Evolutionary conservation across 2,329 filamentous ascomycete species (phyloP), one percentile per base, ranked within the genome.

Genomic region (Exophiala dermatitidis): DNA sequence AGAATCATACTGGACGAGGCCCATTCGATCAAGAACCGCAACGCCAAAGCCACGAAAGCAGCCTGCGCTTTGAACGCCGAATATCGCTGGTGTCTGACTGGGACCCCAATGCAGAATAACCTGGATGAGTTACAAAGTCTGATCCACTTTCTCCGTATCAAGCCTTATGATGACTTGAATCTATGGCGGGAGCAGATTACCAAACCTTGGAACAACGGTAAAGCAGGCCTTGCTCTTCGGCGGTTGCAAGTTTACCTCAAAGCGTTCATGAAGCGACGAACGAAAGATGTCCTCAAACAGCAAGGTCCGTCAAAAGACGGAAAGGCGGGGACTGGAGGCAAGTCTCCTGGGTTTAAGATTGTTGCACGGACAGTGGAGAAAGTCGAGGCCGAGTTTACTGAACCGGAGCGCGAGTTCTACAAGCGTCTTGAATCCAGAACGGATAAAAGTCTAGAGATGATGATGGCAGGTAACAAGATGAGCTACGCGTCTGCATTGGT

Each of bases 251-350:
- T 86, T 52, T 83, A 95, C 57, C 74, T 98, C 3, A 85, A 87
- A 50, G 91, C 90, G 51, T 95, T 95, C 72, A 98, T 98, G 93
- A 95, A 97, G 74, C 84, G 93, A n/a, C 83, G 93, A 40, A 97
- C 90, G 5, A 98, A 98, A 71, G 90, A 95, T 26, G 88, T 98
- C n/a, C 74, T 98, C 56, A 95, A 93, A 71, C 79, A 89, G 62
- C 88, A 88, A 7, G 88, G 88, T 84, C 86, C 29, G 87, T 87
- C 36, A 83, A 85, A 54, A 29, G 69, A 67, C 34, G 69, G 68
- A 52, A 69, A 63, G 0, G 70, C 71, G 3, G 37, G 28, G 5
- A 74, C 79, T 46, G 75, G 77, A 3, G 81, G 79, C 9, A 73
- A 74, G 46, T 79, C 79, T 1, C 80, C 81, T 0, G 84, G 83